Evolutionary conservation across 2,329 filamentous ascomycete genomes (phyloP).

Genomic region (Colletotrichum sp.): DNA sequence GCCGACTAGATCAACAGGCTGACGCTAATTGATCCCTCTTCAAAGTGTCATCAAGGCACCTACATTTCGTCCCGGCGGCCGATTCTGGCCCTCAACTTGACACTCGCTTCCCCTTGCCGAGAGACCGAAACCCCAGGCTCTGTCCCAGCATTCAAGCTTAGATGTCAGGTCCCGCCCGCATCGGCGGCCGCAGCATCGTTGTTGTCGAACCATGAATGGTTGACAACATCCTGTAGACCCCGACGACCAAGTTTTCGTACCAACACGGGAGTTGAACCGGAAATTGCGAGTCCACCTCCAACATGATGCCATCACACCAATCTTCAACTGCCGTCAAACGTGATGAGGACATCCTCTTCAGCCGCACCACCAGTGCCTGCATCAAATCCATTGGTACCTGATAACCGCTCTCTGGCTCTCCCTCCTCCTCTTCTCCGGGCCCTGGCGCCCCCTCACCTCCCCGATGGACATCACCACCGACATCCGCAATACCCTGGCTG

Average conservation of each 20-base stretch:
- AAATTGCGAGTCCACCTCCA: background rate
- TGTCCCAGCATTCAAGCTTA: background rate
- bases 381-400: background rate
- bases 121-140: background rate
- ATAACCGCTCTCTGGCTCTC: background rate
- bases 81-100: background rate
- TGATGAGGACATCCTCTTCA: background rate
- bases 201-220: background rate
- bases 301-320: background rate
- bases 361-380: background rate
- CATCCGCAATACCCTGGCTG: background rate
- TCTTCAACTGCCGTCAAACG: background rate
- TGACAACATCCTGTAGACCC: background rate
- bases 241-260: background rate
- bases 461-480: background rate
- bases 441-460: background rate
- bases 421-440: background rate
- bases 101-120: background rate
- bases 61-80: background rate
- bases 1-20: background rate
- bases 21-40: background rate
- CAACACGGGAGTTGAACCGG: background rate
- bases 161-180: background rate
- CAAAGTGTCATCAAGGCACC: background rate
- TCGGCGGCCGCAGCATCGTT: background rate